Evolutionary conservation across 441 rosid genomes (phyloP), one percentile per base, ranked within the genome.

Genomic region (Pelargonium fulgidum): DNA sequence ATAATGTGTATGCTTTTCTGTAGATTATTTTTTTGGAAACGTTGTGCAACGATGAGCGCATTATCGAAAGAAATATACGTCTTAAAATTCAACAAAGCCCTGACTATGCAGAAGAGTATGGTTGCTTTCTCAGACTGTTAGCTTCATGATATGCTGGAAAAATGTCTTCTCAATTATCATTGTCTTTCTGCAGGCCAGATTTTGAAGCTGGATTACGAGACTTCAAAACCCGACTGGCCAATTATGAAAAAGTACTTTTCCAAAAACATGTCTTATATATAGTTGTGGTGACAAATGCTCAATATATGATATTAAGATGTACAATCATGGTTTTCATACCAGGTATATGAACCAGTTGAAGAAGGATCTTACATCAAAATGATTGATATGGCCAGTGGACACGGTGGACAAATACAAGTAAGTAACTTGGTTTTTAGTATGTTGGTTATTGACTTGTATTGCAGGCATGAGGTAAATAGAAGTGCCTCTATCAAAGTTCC

Each of bases 51-150:
- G 98, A 95, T 72, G 82, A 75, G 69, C 87, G 85, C 83, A 95
- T 95, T 74, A 92, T 95, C 79, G 98, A 92, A 84, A 89, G 99
- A 72, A 92, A 95, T 75, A 95, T 95, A 79, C 96, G 98, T 45
- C 98, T 92, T 66, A 95, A 95, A 82, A 90, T 95, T 79, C 99
- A 90, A 70, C 99, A 95, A 81, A 95, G 99, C 80, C 97, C 99
- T 63, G 99, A 95, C 80, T 95, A 95, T 82, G 87, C 98, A 13
- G 99, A 95, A 86, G 88, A 95, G 99, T 95, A 89, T 58, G 89
- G 58, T 70, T 72, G 74, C 70, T 63, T 66, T 65, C 76, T 75
- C 48, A 72, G 79, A 56, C 63, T 58, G 66, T 75, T 65, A n/a
- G 16, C 64, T 75, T 77, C 62, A 58, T 63, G 42, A 59, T 70